Percentiles rank a stretch among this genome's conserved stretches.
Evolutionary conservation across 2,329 filamentous ascomycete genomes (phyloP).

Genomic region (Talaromyces funiculosus): DNA sequence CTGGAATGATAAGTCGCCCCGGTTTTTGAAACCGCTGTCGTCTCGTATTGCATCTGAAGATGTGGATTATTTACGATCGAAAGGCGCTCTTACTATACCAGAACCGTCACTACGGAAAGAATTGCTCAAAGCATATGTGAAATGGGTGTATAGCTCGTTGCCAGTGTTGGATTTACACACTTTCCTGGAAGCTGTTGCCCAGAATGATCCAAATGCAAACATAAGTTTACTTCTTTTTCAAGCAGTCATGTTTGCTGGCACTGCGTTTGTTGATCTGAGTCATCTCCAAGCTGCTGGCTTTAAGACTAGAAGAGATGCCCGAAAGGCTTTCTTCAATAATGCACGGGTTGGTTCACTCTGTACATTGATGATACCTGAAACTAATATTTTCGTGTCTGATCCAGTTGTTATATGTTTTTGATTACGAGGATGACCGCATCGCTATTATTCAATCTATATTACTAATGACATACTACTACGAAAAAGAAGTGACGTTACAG

Average conservation of each 20-base stretch:
- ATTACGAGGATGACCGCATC: slow-evolving; percentile 81
- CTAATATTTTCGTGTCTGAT: slow-evolving; percentile 1
- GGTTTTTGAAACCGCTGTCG: slow-evolving; percentile 73
- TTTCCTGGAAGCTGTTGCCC: slow-evolving; percentile 50
- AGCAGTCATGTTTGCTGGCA: slow-evolving; percentile 86
- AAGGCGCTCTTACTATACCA: slow-evolving; percentile 73
- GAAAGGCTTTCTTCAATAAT: slow-evolving; percentile 78
- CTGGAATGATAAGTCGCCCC: slow-evolving; percentile 36
- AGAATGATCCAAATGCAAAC: slow-evolving; percentile 61
- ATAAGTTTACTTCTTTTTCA: slow-evolving; percentile 82
- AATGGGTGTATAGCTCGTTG: slow-evolving; percentile 89
- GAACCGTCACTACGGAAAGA: slow-evolving; percentile 64
- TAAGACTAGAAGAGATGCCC: slow-evolving; percentile 66
- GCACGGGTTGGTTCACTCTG: slow-evolving; percentile 58
- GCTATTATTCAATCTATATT: slow-evolving; percentile 76
- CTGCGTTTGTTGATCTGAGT: slow-evolving; percentile 74
- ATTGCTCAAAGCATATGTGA: slow-evolving; percentile 69
- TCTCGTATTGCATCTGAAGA: slow-evolving; percentile 69
- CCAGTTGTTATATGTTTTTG: slow-evolving; percentile 80
- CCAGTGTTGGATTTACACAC: slow-evolving; percentile 65
- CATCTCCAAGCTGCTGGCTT: slow-evolving; percentile 69
- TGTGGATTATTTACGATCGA: slow-evolving; percentile 69
- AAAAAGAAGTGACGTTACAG: slow-evolving; percentile 75
- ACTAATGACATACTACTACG: slow-evolving; percentile 91
- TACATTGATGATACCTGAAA: background rate